Base-by-base conservation (phyloP, 2,329 filamentous ascomycete species). In the Fusarium solani-melongenae region DNA sequence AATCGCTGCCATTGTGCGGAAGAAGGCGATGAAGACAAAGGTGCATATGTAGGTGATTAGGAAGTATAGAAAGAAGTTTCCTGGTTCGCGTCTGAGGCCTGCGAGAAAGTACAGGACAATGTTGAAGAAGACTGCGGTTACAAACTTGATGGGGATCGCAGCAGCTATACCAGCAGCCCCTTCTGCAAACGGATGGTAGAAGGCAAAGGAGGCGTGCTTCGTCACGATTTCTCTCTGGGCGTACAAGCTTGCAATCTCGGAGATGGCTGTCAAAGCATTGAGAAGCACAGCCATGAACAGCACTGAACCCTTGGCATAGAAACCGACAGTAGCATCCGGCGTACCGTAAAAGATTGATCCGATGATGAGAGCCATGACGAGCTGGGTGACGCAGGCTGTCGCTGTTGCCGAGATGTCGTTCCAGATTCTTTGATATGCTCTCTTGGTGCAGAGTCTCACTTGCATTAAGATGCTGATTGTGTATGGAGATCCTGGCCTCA, bases 11-110 rank as follows among this genome's bases (percentile, higher is more conserved):
- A 96, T 90, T 0, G 91, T 93, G 29, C 93, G 87, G 84, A 96
- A 96, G 44, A 94, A 85, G 81, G 92, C 93, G 39, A 89, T 92
- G 92, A 95, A 95, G 72, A 91, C 88, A 73, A 96, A 86, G 0
- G 90, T 94, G 1, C 88, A 86, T 17, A 90, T 82, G 79, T 93
- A 93, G 0, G 89, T 91, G 73, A 95, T 87, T 20, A 96, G 83
- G 70, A 93, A 88, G 84, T 92, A 96, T 71, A 94, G 86, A 83
- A 96, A 96, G 85, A 95, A 96, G 1, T 89, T 84, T 1, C 87
- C 89, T 0, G 93, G 85, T 59, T 90, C 88, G 31, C 92, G 87
- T 2, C 85, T 81, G 3, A 90, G 81, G 1, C 84, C 85, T 1
- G 86, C 79, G 76, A 91, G 78, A 74, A 91, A 92, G 79, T 92